Conservation (phyloP, 805 yeast genomes). For the Candida quercuum region DNA sequence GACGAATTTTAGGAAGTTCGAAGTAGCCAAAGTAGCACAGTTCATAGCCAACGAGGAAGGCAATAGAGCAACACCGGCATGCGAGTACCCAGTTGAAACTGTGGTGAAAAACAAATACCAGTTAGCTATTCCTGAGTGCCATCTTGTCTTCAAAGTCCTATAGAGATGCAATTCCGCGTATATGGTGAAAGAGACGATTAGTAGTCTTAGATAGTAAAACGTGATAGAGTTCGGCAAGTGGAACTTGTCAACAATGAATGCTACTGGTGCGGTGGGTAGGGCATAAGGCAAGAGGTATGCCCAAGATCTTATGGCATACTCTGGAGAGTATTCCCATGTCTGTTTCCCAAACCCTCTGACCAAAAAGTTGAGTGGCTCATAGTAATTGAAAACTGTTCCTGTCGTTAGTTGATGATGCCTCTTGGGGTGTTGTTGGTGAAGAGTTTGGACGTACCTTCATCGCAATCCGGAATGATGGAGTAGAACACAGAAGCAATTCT, state of each 20-base stretch:
- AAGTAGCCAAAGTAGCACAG: constrained; percentile 39
- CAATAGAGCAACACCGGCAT: constrained; percentile 78
- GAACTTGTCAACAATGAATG: constrained; percentile 10
- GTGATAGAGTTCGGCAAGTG: constrained; percentile 19
- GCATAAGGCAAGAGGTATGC: constrained; percentile 53
- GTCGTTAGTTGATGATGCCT: neutral
- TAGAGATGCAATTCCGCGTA: constrained; percentile 51
- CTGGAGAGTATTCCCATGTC: constrained; percentile 96
- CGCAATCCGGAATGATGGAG: constrained; percentile 85
- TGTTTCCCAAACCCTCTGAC: constrained; percentile 83
- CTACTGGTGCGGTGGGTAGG: constrained; percentile 19
- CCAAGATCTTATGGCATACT: constrained; percentile 83
- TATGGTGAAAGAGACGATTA: constrained; percentile 35
- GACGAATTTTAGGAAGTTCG: constrained; percentile 30
- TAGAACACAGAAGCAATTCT: constrained; percentile 39
- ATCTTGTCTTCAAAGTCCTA: constrained; percentile 30
- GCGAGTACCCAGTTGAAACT: constrained; percentile 78
- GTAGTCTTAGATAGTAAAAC: constrained; percentile 51
- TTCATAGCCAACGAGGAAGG: constrained; percentile 79
- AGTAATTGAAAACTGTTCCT: constrained; percentile 63
- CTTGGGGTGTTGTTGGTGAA: too few species aligned
- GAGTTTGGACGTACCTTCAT: constrained; percentile 50
- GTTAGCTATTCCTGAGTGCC: constrained; percentile 29
- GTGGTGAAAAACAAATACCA: constrained; percentile 61
- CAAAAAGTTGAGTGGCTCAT: constrained; percentile 86